Evolutionary conservation across 108 stramenopile genomes (phyloP).

Genomic region (Conticribra guillardii): DNA sequence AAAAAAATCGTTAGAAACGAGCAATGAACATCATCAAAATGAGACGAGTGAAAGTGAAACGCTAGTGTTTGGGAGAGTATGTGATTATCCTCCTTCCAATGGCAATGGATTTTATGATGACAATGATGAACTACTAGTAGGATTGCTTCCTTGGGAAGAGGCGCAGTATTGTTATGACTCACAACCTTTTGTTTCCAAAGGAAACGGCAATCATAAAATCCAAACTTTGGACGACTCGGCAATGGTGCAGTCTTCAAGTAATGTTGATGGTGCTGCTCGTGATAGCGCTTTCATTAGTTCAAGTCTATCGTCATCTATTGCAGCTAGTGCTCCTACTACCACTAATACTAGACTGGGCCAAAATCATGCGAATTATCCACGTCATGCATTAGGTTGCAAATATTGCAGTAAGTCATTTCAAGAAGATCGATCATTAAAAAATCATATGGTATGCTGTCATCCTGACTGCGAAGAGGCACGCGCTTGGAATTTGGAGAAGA

Average conservation of each 20-base stretch:
- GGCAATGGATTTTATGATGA: not conserved
- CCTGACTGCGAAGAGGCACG: slow-evolving; percentile 40
- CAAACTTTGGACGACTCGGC: not conserved
- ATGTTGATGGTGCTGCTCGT: no score
- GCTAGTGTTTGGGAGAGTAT: slow-evolving; percentile 62
- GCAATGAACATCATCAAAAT: no score
- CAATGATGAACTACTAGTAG: not conserved
- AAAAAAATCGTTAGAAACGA: no score
- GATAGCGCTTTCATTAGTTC: no score
- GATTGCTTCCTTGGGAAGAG: not conserved
- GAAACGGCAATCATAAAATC: not conserved
- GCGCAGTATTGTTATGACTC: not conserved
- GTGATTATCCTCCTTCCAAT: slow-evolving; percentile 20
- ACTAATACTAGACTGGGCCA: not conserved
- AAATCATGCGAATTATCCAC: not conserved
- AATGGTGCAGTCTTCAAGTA: no score
- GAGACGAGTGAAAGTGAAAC: slow-evolving; percentile 63
- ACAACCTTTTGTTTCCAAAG: not conserved
- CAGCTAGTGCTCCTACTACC: not conserved
- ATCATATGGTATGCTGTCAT: slow-evolving; percentile 59
- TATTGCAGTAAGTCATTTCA: slow-evolving; percentile 67
- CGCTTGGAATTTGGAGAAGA: slow-evolving; percentile 33
- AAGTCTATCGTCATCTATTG: no score
- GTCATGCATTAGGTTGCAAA: not conserved
- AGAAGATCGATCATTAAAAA: slow-evolving; percentile 73